phyloP scores from a whole-genome alignment of 2,329 filamentous ascomycete species.

The Colletotrichum acutatum region DNA sequence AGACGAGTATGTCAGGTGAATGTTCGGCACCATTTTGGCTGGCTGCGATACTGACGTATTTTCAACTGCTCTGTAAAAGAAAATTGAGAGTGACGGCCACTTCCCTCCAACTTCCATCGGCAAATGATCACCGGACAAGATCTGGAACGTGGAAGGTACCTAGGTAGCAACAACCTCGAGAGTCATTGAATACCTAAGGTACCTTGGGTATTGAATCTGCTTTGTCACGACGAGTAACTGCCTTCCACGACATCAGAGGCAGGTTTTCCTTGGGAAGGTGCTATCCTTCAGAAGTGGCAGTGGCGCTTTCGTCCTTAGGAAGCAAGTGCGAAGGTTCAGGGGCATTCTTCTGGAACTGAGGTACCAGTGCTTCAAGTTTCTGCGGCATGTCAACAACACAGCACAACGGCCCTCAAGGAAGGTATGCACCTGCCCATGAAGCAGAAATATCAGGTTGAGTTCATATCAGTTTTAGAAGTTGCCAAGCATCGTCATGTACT shows the following conservation, averaged over 20 bases:
- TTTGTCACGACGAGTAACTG: no score
- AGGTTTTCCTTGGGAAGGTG: background rate
- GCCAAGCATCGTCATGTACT: background rate
- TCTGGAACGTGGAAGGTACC: background rate
- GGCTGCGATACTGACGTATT: background rate
- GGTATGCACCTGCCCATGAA: background rate
- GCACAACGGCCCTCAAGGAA: background rate
- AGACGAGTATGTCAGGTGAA: background rate
- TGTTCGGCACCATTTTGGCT: background rate
- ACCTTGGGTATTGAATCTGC: no score
- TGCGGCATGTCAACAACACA: background rate
- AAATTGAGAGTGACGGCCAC: background rate
- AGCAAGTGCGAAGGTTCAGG: background rate
- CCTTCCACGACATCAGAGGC: no score
- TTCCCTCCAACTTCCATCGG: background rate
- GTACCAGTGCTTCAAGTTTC: background rate
- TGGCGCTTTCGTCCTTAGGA: background rate
- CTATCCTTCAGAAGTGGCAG: background rate
- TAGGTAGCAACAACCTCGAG: no score
- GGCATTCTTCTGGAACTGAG: background rate
- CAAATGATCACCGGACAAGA: background rate
- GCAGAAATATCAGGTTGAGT: no score
- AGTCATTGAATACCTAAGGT: no score
- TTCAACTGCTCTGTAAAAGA: background rate
- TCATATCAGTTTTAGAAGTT: background rate